Base-by-base conservation (phyloP, 139 green algal genomes). In the Desmodesmus armatus region DNA sequence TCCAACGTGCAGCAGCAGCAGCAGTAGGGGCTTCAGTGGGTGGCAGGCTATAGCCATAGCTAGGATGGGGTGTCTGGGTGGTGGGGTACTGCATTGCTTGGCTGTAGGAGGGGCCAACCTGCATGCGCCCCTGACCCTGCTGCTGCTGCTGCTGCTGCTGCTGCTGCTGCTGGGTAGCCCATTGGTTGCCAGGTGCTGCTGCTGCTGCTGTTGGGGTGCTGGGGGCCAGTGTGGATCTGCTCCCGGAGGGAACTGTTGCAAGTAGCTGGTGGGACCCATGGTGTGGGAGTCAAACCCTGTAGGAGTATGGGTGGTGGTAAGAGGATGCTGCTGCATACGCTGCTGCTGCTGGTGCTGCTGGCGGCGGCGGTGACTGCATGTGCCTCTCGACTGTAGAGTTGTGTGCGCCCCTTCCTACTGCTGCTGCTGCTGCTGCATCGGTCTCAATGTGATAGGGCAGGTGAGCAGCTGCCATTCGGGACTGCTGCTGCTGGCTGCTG, bases 121-220 rank as follows among this genome's bases (percentile, higher is more conserved):
- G 2, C 60, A 69, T 39, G 25, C 25, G 55, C 37, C 7, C 60
- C 60, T 69, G 60, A 23, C 31, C 19, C 65, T 72, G 65, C 65
- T 71, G 60, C 17, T 69, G 60, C 60, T 71, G 63, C 6, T 11
- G 3, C 31, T 41, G 33, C 65, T n/a, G 33, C 65, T 72, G 65
- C 65, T 39, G 31, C 65, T 78, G 71, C 39, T n/a, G 27, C 41
- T 77, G 65, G n/a, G n/a, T n/a, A n/a, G n/a, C n/a, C n/a, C n/a
- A n/a, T n/a, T n/a, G n/a, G n/a, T n/a, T n/a, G n/a, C n/a, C n/a
- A n/a, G n/a, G n/a, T n/a, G n/a, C 65, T 27, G 27, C 33, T 77
- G 69, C 21, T 35, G 9, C 35, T 27, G n/a, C 25, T 23, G 60
- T 39, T 69, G 60, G n/a, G n/a, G n/a, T n/a, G n/a, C n/a, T n/a